A percentile compares a stretch with the other conserved stretches of the same genome.
Evolutionary conservation across 805 yeast genomes (phyloP).

Genomic region (Candida tallmaniae): DNA sequence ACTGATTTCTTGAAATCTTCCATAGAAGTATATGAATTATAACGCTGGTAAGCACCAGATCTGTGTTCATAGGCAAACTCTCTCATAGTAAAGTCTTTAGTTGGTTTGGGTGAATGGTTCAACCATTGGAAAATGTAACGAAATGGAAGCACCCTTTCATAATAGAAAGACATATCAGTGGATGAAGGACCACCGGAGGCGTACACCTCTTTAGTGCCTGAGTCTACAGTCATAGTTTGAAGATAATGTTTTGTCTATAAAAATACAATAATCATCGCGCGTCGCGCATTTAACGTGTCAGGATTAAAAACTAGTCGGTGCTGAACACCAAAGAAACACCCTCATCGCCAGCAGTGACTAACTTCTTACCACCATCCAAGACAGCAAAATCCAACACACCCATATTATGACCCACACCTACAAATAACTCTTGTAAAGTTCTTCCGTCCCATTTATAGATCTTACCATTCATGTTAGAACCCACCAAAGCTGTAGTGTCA

Average conservation of each 20-base stretch:
- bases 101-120: slow-evolving; percentile 75
- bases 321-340: slow-evolving; percentile 77
- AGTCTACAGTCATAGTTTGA: slow-evolving; percentile 6
- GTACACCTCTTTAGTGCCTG: background rate
- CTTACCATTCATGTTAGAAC: slow-evolving; percentile 79
- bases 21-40: slow-evolving; percentile 63
- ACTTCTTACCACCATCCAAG: slow-evolving; percentile 58
- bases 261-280: background rate
- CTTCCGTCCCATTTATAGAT: slow-evolving; percentile 87
- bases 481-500: slow-evolving; percentile 56
- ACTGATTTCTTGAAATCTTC: slow-evolving; percentile 81
- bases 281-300: background rate
- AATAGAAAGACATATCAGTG: slow-evolving; percentile 69
- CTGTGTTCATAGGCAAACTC: slow-evolving; percentile 91
- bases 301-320: background rate
- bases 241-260: background rate
- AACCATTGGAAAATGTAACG: slow-evolving; percentile 82
- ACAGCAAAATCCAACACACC: slow-evolving; percentile 85
- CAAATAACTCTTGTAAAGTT: slow-evolving; percentile 72
- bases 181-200: slow-evolving; percentile 30
- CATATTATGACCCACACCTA: slow-evolving; percentile 88
- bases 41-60: slow-evolving; percentile 86
- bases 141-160: slow-evolving; percentile 71
- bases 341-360: slow-evolving; percentile 95
- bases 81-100: slow-evolving; percentile 75